Evolutionary conservation across 768 basidiomycete genomes (phyloP).

Genomic region (Lactarius sanguifluus): DNA sequence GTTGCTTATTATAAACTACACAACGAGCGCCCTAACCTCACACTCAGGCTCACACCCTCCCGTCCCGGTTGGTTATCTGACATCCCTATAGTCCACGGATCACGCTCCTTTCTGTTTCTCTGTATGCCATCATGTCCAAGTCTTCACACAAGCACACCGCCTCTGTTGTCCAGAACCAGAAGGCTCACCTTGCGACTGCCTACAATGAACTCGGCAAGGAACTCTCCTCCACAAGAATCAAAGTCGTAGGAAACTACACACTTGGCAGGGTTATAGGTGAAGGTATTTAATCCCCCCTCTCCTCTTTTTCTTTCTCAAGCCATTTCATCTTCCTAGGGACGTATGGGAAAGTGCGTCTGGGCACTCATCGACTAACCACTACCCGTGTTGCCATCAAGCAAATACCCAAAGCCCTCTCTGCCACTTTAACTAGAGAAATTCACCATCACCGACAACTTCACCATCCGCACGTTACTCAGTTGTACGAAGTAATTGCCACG

Average conservation of each 20-base stretch:
- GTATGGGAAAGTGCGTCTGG: slow-evolving; percentile 94
- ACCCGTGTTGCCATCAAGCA: slow-evolving; percentile 96
- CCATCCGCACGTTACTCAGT: slow-evolving; percentile 92
- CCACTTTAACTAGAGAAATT: slow-evolving; percentile 92
- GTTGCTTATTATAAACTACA: neutral
- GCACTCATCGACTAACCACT: slow-evolving; percentile 89
- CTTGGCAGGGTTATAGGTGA: slow-evolving; percentile 93
- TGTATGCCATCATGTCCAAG: slow-evolving; percentile 28
- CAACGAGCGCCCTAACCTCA: slow-evolving; percentile 17
- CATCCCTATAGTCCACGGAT: slow-evolving; percentile 26
- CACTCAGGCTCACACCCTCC: slow-evolving; percentile 8
- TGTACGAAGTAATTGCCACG: slow-evolving; percentile 98
- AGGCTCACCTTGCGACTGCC: slow-evolving; percentile 87
- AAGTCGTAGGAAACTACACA: slow-evolving; percentile 93
- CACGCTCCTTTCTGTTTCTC: slow-evolving; percentile 27
- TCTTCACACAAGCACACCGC: slow-evolving; percentile 35
- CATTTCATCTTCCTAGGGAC: slow-evolving; percentile 55
- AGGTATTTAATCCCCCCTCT: slow-evolving; percentile 50
- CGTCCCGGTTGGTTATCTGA: slow-evolving; percentile 21
- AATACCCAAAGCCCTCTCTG: slow-evolving; percentile 91
- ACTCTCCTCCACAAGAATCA: slow-evolving; percentile 84
- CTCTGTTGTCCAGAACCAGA: slow-evolving; percentile 56
- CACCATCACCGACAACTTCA: slow-evolving; percentile 97
- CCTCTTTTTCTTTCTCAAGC: neutral
- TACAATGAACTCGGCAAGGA: slow-evolving; percentile 98